A percentile compares a stretch with the other conserved stretches of the same genome.
phyloP scores from a whole-genome alignment of 1,284 basidiomycete genomes.

The Vanrija sp. region DNA sequence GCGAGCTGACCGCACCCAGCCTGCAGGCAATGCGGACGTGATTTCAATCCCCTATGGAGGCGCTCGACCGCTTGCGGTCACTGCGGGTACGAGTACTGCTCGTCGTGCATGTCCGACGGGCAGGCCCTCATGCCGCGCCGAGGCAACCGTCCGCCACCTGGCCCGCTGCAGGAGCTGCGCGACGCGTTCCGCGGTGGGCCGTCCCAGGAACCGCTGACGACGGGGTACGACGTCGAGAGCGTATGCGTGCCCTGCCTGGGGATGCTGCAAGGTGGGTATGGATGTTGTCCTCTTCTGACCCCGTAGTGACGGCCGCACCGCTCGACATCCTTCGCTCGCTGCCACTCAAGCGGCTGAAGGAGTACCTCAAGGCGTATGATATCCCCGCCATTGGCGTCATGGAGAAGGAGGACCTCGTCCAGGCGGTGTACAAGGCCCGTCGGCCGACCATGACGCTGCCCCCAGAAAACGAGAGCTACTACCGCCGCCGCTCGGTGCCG shows the following conservation, averaged over 20 bases:
- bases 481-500: conserved; percentile 41
- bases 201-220: conserved; percentile 17
- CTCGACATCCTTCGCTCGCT: conserved; percentile 34
- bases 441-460: conserved; percentile 42
- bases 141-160: background rate
- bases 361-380: conserved; percentile 45
- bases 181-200: conserved; percentile 21
- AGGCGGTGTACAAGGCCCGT: conserved; percentile 38
- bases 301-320: conserved; percentile 39
- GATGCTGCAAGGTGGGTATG: conserved; percentile 45
- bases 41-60: conserved; percentile 44
- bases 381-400: conserved; percentile 37
- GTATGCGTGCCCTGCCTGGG: conserved; percentile 43
- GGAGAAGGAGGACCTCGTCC: conserved; percentile 47
- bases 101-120: conserved; percentile 38
- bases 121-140: conserved; percentile 47
- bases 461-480: conserved; percentile 45
- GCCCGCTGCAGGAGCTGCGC: conserved; percentile 22
- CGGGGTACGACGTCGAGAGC: conserved; percentile 44
- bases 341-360: conserved; percentile 46
- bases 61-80: conserved; percentile 42
- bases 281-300: conserved; percentile 6
- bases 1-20: conserved; percentile 17
- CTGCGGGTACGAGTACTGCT: conserved; percentile 49
- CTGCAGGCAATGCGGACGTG: conserved; percentile 44